Base-by-base conservation (phyloP, 2,329 filamentous ascomycete genomes). In the Scytalidium sp. region DNA sequence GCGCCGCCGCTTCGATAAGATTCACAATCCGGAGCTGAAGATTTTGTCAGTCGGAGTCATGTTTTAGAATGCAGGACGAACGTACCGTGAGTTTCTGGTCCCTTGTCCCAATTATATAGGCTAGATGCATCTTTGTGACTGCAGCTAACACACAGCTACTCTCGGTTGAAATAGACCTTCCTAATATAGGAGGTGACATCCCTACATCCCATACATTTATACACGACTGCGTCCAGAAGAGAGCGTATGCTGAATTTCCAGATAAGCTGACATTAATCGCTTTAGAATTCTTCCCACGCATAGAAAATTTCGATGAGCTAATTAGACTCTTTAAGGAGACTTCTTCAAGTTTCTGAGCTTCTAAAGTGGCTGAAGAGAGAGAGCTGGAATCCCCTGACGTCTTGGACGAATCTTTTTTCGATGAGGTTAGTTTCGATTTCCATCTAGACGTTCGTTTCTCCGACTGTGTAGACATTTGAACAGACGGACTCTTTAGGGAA, bases 71-170 rank as follows among this genome's bases (percentile, higher is more conserved):
- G 15, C 29, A 22, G 8, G 42, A 20, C 20, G 25, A 29, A 41
- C 62, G 62, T 64, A 71, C 69, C 9, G 69, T 71, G 2, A 73
- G 61, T 45, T 66, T 70, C 40, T 71, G 68, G 48, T 70, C 69
- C n/a, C 68, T 60, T 15, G 64, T 70, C 3, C 68, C 68, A 49
- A 71, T 64, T 5, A 73, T 64, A 51, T 71, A 73, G 21, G 68
- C 69, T 19, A 70, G 49, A 50, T 70, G 63, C 6, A 57, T 57
- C 48, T 64, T 70, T 1, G 65, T 68, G 1, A 72, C 65, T 3
- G 67, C 62, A 19, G 67, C 69, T 20, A 71, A 52, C 15, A 71
- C 62, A 49, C 69, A 73, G 10, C 63, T 68, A 53, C 68, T 71
- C 41, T 70, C 68, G 0, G 65, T 67, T 13, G 62, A 52, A 22